Base-by-base conservation (phyloP, 2,329 filamentous ascomycete species). In the Xylaria arbuscula region DNA sequence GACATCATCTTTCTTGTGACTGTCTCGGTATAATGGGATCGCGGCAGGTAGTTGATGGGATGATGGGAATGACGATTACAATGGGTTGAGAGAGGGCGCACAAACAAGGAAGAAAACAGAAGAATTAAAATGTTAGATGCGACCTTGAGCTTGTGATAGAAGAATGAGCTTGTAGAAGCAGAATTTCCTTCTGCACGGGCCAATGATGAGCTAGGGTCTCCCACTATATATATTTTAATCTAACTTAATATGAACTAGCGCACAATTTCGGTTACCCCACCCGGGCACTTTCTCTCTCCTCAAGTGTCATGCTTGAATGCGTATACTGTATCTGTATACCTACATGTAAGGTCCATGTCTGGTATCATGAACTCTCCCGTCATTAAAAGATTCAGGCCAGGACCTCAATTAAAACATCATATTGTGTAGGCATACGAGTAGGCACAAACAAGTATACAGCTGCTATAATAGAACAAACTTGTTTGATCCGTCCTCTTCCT, bases 1-100 rank as follows among this genome's bases (percentile, higher is more conserved):
- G 91, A 90, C 78, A 93, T 83, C 92, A 94, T 94, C 72, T 78
- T 88, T 93, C 72, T 76, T 87, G 80, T 45, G 10, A 42, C 53
- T 13, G 36, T 57, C 40, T 48, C 8, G 28, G 32, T 34, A 28
- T n/a, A 7, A 7, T 45, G 47, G 48, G 51, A 50, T 22, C 1
- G 19, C 17, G 19, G 2, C 6, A 22, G 48, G 45, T 28, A 62
- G 8, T 51, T 60, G 57, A 56, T 22, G 10, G 28, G 65, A 47
- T 15, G 40, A 32, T 22, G 32, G 22, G 17, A 17, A 28, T 36
- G 48, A 3, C n/a, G 40, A 45, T 45, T 28, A 5, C 2, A 28
- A 3, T 7, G 13, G 22, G 13, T 32, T 47, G n/a, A 28, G n/a
- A 40, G 19, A 24, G 22, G 48, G 3, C 22, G 22, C n/a, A 13